Evolutionary conservation across 2,329 filamentous ascomycete genomes (phyloP), one percentile per base, ranked within the genome.

Genomic region (Talaromyces amestolkiae): DNA sequence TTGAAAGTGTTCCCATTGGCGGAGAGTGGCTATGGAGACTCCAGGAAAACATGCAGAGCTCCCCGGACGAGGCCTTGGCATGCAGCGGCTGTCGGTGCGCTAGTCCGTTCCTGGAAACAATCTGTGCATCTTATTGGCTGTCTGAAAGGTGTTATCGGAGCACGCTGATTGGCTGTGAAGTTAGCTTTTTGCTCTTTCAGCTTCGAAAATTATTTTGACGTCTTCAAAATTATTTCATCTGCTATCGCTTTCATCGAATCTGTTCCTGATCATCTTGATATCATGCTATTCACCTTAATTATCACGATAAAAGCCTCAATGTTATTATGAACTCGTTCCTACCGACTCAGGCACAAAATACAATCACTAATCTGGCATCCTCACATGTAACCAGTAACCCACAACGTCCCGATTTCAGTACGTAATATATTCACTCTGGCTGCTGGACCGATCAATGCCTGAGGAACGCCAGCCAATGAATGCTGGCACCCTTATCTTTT

Each of bases 11-110:
- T 8, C 56, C 45, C 33, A 59, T 59, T 59, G 56, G 56, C 6
- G 19, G 56, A 31, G 3, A n/a, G 2, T 17, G 56, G 19, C 19
- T 41, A 22, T 47, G 60, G 49, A 58, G 49, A 58, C 60, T 60
- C 58, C 58, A 60, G 58, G 58, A 60, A 60, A 15, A 7, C 27
- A n/a, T 53, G 37, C 60, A 39, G 33, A 37, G 58, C 51, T 65
- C 59, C 64, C 64, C 63, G 63, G 59, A 65, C 8, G 24, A 54
- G 17, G 39, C 11, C 61, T 63, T 56, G 19, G 49, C 51, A 33
- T 53, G 49, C 49, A 53, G 49, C 49, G 27, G 49, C 49, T 31
- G 17, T 31, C 13, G 35, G 33, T 37, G 51, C 59, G 53, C 64
- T 66, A 66, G 53, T 45, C 65, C 31, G 19, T 39, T 13, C 43